Base-by-base conservation (phyloP, 768 basidiomycete genomes). In the Boletus reticulatus region DNA sequence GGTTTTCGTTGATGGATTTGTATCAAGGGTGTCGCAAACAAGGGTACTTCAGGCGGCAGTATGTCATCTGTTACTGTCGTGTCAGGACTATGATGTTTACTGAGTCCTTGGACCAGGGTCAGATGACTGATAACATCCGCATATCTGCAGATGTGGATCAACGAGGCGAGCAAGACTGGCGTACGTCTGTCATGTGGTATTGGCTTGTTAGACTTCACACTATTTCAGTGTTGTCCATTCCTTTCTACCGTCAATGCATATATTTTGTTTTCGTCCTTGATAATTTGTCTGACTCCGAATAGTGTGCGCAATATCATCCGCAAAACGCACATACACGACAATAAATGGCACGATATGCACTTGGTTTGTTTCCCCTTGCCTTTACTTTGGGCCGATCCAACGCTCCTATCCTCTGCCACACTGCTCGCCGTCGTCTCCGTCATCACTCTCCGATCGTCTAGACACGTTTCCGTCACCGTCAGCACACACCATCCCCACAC, bases 1-100 rank as follows among this genome's bases (percentile, higher is more conserved):
- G 36, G 7, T 45, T 16, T 36, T 39, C 52, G 43, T 24, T 67
- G 50, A 67, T 11, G 49, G 42, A 11, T n/a, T n/a, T n/a, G n/a
- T n/a, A 32, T 36, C 29, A 48, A 89, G 87, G 90, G 91, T 20
- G 85, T 92, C 20, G 91, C 91, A 32, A 90, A 88, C 67, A 86
- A 83, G 65, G 82, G 47, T 93, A 86, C 65, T 93, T 92, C 74
- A 78, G 82, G 79, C 90, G n/a, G n/a, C 90, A 47, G 89, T 86
- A 52, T 50, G 65, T 56, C 22, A 0, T 32, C 13, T 6, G 10
- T 34, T 4, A 0, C 19, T 9, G 4, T 47, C 13, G 7, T 48
- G 4, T 22, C 16, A 0, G n/a, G 34, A 9, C 6, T 38, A 27
- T 27, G 27, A 7, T 27, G 32, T 52, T 16, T 16, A 48, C 8